Evolutionary conservation across 768 basidiomycete species (phyloP).

Genomic region (Kondoa subrosea): DNA sequence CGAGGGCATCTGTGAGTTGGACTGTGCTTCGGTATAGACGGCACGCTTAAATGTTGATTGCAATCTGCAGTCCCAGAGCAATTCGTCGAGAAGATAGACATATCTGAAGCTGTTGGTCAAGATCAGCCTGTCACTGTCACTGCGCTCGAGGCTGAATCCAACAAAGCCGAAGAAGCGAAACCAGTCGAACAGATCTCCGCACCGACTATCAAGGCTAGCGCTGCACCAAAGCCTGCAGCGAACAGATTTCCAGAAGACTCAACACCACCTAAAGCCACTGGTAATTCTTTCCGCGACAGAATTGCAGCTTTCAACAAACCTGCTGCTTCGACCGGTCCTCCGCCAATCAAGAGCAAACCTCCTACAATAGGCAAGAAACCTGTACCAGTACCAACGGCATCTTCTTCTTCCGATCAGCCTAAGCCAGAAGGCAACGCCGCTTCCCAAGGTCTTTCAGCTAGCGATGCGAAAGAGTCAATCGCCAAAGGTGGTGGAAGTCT

Average conservation of each 20-base stretch:
- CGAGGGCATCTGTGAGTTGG: constrained; percentile 7
- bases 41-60: too few relatives aligned
- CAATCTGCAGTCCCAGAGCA: not conserved
- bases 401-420: not conserved
- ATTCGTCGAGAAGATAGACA: not conserved
- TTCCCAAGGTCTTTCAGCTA: not conserved
- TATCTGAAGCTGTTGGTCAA: not conserved
- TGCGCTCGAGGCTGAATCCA: too few relatives aligned
- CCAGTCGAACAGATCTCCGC: too few relatives aligned
- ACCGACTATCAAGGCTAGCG: too few relatives aligned
- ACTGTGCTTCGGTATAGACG: too few relatives aligned
- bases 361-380: not conserved
- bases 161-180: too few relatives aligned
- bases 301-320: constrained; percentile 4
- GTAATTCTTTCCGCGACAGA: not conserved
- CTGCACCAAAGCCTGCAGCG: not conserved
- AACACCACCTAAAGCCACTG: not conserved
- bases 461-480: constrained; percentile 5
- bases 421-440: not conserved
- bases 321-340: not conserved
- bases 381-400: too few relatives aligned
- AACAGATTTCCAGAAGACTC: not conserved
- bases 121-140: not conserved
- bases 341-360: constrained; percentile 5
- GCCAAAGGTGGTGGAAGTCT: constrained; percentile 3